Base-by-base conservation (phyloP, 768 basidiomycete species). In the Macrolepiota dolichaula region DNA sequence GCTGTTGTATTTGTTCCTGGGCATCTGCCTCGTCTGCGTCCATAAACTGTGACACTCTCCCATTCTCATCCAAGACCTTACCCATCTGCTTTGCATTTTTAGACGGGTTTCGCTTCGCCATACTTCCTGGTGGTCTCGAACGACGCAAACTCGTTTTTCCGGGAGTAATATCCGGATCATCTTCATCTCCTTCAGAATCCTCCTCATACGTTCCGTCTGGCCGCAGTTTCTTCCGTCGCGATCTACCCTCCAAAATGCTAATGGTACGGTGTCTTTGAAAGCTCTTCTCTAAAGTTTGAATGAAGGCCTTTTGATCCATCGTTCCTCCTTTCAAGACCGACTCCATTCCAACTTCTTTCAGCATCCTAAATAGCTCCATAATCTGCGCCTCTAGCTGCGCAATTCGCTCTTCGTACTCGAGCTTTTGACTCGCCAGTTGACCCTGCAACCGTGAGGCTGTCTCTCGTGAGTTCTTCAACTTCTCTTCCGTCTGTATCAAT, bases 311-410 rank as follows among this genome's bases (percentile, higher is more conserved):
- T 62, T 94, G 82, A 68, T 96, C 90, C 85, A 94, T 85, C 7
- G 79, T 82, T 46, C 82, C 82, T 25, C 76, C 80, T 71, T 88
- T 91, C 19, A 91, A 75, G 62, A 95, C 85, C 63, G 81, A 83
- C 59, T 92, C 89, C 38, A 93, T 83, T 13, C 89, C 87, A 37
- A 90, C 83, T 68, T 96, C 92, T 70, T 87, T 91, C 57, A 98
- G 79, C 94, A 97, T 96, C 66, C 89, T 82, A 77, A 96, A 98
- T 17, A 98, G 74, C 70, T 97, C 95, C 81, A 91, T 85, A 63
- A 96, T 96, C 77, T 97, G 92, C 12, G 88, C 83, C 69, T 97
- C 94, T 13, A 96, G 85, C 71, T 96, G 92, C 3, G 85, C 80
- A 59, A 98, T 93, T 66, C 86, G 86, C 60, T 94, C 91, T 69